A percentile compares a stretch with the other conserved stretches of the same genome.
These are phyloP conservation scores for Apiospora rasikravindrae DNA, from an alignment of 2,329 filamentous ascomycete genomes.

Conservation along the genomic window DNA sequence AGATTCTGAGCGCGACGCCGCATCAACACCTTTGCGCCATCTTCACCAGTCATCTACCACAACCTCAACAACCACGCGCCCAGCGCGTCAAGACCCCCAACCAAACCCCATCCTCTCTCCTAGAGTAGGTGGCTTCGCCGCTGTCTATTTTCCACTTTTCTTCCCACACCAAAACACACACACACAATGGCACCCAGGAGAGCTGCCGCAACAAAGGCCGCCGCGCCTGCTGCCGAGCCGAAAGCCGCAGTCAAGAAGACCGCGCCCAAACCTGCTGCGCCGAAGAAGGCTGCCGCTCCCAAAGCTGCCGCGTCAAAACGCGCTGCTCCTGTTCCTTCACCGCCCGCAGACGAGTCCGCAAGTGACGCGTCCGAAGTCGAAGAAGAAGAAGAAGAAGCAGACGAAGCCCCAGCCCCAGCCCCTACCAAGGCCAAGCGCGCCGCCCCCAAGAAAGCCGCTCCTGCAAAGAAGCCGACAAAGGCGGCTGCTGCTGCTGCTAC, in stretches of 20 bases:
- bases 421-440: constrained; percentile 27
- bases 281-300: constrained; percentile 29
- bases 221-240: background rate
- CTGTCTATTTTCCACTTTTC: background rate
- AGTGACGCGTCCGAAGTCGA: constrained; percentile 21
- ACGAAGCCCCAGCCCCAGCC: constrained; percentile 21
- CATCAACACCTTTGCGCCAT: constrained; percentile 8
- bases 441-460: constrained; percentile 21
- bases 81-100: background rate
- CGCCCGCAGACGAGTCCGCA: constrained; percentile 22
- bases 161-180: background rate
- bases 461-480: constrained; percentile 26
- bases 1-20: constrained; percentile 5
- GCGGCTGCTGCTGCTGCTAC: constrained; percentile 15
- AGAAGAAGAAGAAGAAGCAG: background rate
- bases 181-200: constrained; percentile 26
- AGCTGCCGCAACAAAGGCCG: constrained; percentile 26
- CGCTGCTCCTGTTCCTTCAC: background rate
- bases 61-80: background rate
- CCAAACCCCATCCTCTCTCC: background rate
- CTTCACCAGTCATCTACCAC: background rate
- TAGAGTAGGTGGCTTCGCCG: background rate
- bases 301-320: constrained; percentile 17
- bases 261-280: constrained; percentile 19
- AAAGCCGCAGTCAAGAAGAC: constrained; percentile 26